phyloP scores from a whole-genome alignment of 768 basidiomycete species.

The Mrakia frigida region DNA sequence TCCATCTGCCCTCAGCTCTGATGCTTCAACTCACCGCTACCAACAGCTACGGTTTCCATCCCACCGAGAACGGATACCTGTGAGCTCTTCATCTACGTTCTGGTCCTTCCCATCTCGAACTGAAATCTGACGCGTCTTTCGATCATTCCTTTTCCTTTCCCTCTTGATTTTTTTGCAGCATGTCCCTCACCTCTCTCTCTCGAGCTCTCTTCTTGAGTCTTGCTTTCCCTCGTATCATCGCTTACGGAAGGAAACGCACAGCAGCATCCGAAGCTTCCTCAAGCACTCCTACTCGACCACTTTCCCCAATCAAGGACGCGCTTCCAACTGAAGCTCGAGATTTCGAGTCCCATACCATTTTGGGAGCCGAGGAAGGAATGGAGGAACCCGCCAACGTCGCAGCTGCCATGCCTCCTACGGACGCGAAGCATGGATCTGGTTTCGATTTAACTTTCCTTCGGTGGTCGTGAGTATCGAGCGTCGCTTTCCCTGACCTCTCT shows the following conservation, averaged over 20 bases:
- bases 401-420: constrained; percentile 28
- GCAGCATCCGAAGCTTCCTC: neutral
- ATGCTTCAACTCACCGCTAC: constrained; percentile 36
- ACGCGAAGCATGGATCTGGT: constrained; percentile 35
- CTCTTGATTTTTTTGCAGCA: constrained; percentile 70
- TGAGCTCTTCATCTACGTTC: constrained; percentile 27
- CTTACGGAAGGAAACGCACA: constrained; percentile 17
- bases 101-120: neutral
- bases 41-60: constrained; percentile 40
- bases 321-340: neutral
- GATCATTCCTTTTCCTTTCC: neutral
- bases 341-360: neutral
- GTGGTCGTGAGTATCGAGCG: neutral
- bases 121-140: neutral
- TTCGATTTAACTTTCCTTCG: constrained; percentile 43
- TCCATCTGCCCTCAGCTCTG: neutral
- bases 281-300: constrained; percentile 17
- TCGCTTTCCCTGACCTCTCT: neutral
- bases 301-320: neutral
- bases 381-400: constrained; percentile 29
- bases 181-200: constrained; percentile 89
- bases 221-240: constrained; percentile 33
- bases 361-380: neutral
- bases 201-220: constrained; percentile 92
- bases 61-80: constrained; percentile 32